A percentile compares a stretch with the other conserved stretches of the same genome.
phyloP scores from a whole-genome alignment of 2,329 filamentous ascomycete genomes.

The Shiraia sp. region DNA sequence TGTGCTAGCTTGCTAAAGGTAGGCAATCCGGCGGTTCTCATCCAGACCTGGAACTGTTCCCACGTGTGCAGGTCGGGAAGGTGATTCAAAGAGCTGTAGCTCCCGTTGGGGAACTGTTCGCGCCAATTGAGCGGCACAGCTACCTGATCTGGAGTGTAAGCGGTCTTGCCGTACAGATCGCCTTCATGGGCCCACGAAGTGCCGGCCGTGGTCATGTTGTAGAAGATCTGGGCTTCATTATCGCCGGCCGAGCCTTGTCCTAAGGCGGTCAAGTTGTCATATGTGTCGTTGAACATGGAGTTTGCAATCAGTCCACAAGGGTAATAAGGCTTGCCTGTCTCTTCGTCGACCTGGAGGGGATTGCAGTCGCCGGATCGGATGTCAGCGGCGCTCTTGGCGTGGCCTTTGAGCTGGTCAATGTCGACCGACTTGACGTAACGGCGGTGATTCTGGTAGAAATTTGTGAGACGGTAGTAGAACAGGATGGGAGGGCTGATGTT shows the following conservation, averaged over 20 bases:
- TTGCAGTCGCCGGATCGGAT: constrained; percentile 74
- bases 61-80: constrained; percentile 74
- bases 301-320: constrained; percentile 97
- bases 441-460: constrained; percentile 99
- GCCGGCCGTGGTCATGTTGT: constrained; percentile 74
- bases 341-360: constrained; percentile 59
- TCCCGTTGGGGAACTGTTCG: constrained; percentile 65
- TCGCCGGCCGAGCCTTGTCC: constrained; percentile 52
- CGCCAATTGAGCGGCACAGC: constrained; percentile 87
- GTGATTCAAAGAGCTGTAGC: constrained; percentile 64
- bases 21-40: constrained; percentile 92
- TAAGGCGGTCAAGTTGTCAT: constrained; percentile 65
- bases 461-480: constrained; percentile 93
- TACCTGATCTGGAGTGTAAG: constrained; percentile 68
- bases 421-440: constrained; percentile 92
- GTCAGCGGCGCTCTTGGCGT: constrained; percentile 60
- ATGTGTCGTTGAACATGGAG: constrained; percentile 95
- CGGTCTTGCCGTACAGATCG: constrained; percentile 72
- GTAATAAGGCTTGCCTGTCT: constrained; percentile 71
- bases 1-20: constrained; percentile 92
- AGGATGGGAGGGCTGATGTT: constrained; percentile 79
- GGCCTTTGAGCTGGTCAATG: constrained; percentile 78
- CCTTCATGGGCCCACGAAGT: constrained; percentile 89
- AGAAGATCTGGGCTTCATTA: constrained; percentile 53
- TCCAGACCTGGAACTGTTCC: constrained; percentile 96